phyloP scores from a whole-genome alignment of 768 basidiomycete species.

The Termitomyces sp. region DNA sequence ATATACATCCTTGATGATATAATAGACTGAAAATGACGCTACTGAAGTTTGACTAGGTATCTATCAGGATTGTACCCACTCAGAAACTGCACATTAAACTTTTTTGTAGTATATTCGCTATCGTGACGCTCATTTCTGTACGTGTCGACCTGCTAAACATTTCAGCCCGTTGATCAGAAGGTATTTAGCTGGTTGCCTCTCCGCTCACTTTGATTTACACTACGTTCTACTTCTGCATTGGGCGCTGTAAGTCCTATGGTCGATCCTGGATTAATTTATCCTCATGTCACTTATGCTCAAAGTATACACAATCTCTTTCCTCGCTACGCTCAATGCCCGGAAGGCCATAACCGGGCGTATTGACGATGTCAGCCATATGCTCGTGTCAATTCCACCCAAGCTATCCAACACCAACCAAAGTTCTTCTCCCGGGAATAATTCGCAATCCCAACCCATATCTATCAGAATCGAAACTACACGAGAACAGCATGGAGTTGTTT shows the following conservation, averaged over 20 bases:
- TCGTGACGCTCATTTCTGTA: conserved; percentile 44
- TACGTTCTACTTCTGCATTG: conserved; percentile 47
- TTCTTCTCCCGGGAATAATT: conserved; percentile 5
- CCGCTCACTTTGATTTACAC: conserved; percentile 40
- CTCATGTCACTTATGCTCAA: neutral
- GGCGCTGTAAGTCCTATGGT: conserved; percentile 30
- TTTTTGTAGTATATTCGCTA: conserved; percentile 33
- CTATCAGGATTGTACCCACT: neutral
- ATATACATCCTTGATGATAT: too few relatives aligned
- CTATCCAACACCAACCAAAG: conserved; percentile 14
- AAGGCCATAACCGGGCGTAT: conserved; percentile 25
- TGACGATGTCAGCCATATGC: conserved; percentile 25
- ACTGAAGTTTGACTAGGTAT: conserved; percentile 30
- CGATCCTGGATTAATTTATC: neutral
- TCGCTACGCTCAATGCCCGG: conserved; percentile 47
- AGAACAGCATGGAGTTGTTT: conserved; percentile 4
- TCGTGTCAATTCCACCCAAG: conserved; percentile 25
- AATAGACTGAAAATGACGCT: neutral
- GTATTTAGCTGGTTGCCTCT: conserved; percentile 30
- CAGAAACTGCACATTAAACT: neutral
- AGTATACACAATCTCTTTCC: conserved; percentile 49
- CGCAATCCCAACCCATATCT: conserved; percentile 21
- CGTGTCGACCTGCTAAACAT: conserved; percentile 4
- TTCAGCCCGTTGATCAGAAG: neutral
- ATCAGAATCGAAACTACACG: conserved; percentile 30